phyloP scores from a whole-genome alignment of 169 alveolate species.

The Plasmodium gaboni region DNA sequence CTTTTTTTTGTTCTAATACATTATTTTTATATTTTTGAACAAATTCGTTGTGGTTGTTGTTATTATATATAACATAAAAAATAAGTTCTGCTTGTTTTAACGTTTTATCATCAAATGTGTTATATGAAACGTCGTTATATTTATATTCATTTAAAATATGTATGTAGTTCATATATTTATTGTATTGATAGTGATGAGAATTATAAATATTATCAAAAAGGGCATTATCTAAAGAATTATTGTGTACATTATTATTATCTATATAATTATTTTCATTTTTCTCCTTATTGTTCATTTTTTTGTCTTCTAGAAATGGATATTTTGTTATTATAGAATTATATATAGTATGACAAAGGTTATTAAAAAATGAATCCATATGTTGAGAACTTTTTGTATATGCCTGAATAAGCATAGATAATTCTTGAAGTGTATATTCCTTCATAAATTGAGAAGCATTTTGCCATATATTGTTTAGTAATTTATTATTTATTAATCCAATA shows the following conservation, averaged over 20 bases:
- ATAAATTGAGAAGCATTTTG: slow-evolving; percentile 20
- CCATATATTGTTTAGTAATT: slow-evolving; percentile 33
- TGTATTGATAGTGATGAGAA: too few species aligned
- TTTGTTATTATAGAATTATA: slow-evolving; percentile 8
- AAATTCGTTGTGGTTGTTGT: neutral
- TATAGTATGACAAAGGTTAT: slow-evolving; percentile 13
- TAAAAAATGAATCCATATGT: slow-evolving; percentile 34
- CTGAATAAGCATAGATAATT: slow-evolving; percentile 62
- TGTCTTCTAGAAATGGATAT: slow-evolving; percentile 24
- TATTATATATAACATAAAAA: slow-evolving; percentile 23
- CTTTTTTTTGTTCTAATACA: neutral
- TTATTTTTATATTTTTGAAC: neutral
- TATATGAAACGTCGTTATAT: neutral
- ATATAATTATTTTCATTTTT: too few species aligned
- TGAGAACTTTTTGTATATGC: slow-evolving; percentile 67
- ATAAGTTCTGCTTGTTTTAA: neutral
- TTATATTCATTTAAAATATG: slow-evolving; percentile 4
- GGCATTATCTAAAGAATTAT: too few species aligned
- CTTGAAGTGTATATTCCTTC: slow-evolving; percentile 49
- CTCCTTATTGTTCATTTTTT: neutral
- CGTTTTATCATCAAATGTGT: neutral
- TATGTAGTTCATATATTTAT: neutral
- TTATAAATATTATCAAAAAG: too few species aligned
- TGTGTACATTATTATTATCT: too few species aligned
- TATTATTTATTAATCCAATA: slow-evolving; percentile 51